A percentile compares a stretch with the other conserved stretches of the same genome.
These are phyloP conservation scores for Penicillium simplicissimum DNA, from an alignment of 495 filamentous ascomycete genomes.

Conservation along the genomic window DNA sequence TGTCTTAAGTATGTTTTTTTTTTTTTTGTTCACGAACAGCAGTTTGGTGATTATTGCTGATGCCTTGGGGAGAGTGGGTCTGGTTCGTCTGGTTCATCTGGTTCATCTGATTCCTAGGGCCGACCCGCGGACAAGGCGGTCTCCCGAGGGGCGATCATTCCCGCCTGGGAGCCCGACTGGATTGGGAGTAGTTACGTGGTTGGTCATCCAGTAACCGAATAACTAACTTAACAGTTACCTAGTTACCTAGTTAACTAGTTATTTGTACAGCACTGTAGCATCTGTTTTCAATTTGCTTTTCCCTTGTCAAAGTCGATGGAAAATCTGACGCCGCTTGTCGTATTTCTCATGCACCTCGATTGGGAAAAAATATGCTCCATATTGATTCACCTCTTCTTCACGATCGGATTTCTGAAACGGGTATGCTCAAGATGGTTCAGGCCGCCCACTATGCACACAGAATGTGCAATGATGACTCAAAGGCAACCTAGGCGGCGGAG, in stretches of 20 bases:
- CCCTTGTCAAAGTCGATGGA: too few relatives aligned
- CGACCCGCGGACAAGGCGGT: not conserved
- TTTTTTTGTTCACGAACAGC: not conserved
- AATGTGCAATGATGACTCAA: not conserved
- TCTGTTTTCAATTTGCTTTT: too few relatives aligned
- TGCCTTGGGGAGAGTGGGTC: conserved; percentile 5
- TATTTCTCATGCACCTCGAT: not conserved
- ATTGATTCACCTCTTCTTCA: not conserved
- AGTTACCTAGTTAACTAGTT: too few relatives aligned
- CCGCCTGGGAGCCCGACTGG: conserved; percentile 3
- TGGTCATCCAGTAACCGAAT: too few relatives aligned
- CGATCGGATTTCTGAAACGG: not conserved
- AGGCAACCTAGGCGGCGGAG: not conserved
- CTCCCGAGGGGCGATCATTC: not conserved
- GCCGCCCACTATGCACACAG: not conserved
- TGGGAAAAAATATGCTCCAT: not conserved
- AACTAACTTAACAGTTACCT: too few relatives aligned
- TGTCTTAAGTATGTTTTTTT: not conserved
- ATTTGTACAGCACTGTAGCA: too few relatives aligned
- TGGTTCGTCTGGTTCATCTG: too few relatives aligned
- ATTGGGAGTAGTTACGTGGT: not conserved
- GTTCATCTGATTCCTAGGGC: not conserved
- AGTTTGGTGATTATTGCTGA: not conserved
- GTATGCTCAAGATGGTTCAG: not conserved
- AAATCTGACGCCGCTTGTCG: not conserved